Evolutionary conservation across 2,329 filamentous ascomycete species (phyloP).

Genomic region (Talaromyces rugulosus): DNA sequence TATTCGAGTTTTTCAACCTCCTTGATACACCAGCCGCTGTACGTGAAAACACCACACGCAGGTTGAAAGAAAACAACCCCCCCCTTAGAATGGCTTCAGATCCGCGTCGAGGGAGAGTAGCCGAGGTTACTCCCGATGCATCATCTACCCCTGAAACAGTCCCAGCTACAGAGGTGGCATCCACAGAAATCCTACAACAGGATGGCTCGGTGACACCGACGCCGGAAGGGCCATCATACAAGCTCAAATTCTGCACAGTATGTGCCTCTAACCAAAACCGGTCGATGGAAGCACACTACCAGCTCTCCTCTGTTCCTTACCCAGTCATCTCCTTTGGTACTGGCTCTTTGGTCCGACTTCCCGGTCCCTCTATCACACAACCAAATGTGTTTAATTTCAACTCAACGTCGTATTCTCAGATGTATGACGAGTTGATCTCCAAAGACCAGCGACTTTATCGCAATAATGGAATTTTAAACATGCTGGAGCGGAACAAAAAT

Average conservation of each 20-base stretch:
- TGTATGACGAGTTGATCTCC: slow-evolving; percentile 82
- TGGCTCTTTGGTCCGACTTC: slow-evolving; percentile 86
- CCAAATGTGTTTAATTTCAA: slow-evolving; percentile 99
- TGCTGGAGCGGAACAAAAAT: slow-evolving; percentile 85
- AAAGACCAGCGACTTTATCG: slow-evolving; percentile 87
- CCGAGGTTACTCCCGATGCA: slow-evolving; percentile 35
- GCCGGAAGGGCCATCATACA: slow-evolving; percentile 54
- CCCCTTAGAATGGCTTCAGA: slow-evolving; percentile 43
- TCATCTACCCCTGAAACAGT: slow-evolving; percentile 26
- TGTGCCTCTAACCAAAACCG: slow-evolving; percentile 98
- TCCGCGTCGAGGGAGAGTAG: slow-evolving; percentile 48
- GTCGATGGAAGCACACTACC: slow-evolving; percentile 99
- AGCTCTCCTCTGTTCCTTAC: slow-evolving; percentile 77
- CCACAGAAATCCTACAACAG: slow-evolving; percentile 15
- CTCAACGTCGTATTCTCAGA: slow-evolving; percentile 88
- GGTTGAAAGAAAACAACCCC: background rate
- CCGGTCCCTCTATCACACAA: slow-evolving; percentile 83
- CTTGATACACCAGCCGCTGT: slow-evolving; percentile 23
- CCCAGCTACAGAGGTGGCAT: slow-evolving; percentile 20
- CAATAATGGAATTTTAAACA: slow-evolving; percentile 89
- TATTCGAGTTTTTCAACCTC: slow-evolving; percentile 32
- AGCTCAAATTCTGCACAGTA: slow-evolving; percentile 96
- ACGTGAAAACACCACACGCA: slow-evolving; percentile 7
- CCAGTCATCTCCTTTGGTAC: slow-evolving; percentile 99
- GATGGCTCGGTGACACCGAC: slow-evolving; percentile 12